Conservation (phyloP, 495 filamentous ascomycete genomes). For the Cryomyces minteri region DNA sequence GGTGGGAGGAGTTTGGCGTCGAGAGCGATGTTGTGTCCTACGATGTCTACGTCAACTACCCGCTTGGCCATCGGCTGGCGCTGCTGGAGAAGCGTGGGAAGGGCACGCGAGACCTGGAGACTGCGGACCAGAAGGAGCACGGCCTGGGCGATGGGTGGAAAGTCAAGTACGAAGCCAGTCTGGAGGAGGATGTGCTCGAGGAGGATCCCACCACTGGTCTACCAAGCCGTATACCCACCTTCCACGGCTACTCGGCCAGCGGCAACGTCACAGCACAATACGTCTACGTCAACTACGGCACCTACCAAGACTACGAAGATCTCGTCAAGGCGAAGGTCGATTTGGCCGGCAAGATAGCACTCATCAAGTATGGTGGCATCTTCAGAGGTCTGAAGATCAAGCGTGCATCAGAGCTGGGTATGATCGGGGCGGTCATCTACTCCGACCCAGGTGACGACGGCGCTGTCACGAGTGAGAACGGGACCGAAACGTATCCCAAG, state of each 20-base stretch:
- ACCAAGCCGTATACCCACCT: constrained; percentile 13
- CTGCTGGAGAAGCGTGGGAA: constrained; percentile 37
- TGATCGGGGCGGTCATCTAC: constrained; percentile 19
- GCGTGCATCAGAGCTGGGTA: constrained; percentile 5
- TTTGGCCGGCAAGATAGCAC: constrained; percentile 18
- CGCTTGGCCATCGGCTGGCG: constrained; percentile 57
- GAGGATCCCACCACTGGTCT: constrained; percentile 12
- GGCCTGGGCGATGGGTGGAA: no score
- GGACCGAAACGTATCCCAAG: constrained; percentile 15
- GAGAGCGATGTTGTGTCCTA: constrained; percentile 56
- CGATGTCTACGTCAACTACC: constrained; percentile 86
- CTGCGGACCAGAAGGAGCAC: no score
- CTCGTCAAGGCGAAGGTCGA: constrained; percentile 11
- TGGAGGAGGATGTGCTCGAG: constrained; percentile 13
- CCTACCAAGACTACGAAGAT: constrained; percentile 14
- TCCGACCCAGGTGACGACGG: constrained; percentile 16
- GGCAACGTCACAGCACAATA: constrained; percentile 16
- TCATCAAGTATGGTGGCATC: constrained; percentile 15
- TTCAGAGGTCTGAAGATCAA: constrained; percentile 13
- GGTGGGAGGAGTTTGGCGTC: constrained; percentile 70
- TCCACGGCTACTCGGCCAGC: constrained; percentile 16
- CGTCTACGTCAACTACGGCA: constrained; percentile 16
- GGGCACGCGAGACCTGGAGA: no score
- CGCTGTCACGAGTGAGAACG: constrained; percentile 15
- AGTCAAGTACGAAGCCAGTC: constrained; percentile 3